Evolutionary conservation across 225 moss, liverwort and hornwort species (phyloP).

Genomic region (Bryoerythrophyllum caledonicum): DNA sequence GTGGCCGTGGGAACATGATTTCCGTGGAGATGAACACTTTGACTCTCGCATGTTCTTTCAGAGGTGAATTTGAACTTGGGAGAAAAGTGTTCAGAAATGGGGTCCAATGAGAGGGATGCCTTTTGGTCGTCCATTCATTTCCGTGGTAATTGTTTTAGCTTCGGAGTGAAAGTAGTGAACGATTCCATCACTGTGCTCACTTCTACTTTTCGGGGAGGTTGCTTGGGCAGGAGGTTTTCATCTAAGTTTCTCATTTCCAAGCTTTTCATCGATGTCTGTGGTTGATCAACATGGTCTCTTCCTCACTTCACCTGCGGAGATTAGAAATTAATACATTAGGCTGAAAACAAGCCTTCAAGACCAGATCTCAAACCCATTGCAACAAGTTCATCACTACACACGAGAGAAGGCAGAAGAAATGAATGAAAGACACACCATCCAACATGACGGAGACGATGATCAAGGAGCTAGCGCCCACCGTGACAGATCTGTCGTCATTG

Average conservation of each 20-base stretch:
- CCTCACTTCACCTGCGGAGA: no score
- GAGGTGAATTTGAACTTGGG: not conserved
- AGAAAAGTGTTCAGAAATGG: not conserved
- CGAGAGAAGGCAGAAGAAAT: no score
- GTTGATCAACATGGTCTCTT: no score
- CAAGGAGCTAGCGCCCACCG: no score
- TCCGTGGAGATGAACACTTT: not conserved
- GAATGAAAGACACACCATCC: no score
- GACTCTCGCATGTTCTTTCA: not conserved
- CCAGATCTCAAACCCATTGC: no score
- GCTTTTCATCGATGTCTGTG: not conserved
- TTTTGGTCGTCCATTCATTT: no score
- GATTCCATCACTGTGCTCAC: constrained; percentile 9
- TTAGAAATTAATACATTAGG: no score
- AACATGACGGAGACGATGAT: no score
- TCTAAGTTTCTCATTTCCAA: not conserved
- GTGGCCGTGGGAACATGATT: not conserved
- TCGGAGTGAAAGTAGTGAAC: not conserved
- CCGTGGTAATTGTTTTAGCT: not conserved
- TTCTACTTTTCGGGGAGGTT: not conserved
- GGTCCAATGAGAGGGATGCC: constrained; percentile 1
- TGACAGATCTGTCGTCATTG: no score
- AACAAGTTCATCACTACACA: no score
- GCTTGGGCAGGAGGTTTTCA: constrained; percentile 14
- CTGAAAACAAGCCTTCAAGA: no score